A percentile compares a stretch with the other conserved stretches of the same genome.
phyloP scores from a whole-genome alignment of 2,329 filamentous ascomycete species.

The Xylariales sp. region DNA sequence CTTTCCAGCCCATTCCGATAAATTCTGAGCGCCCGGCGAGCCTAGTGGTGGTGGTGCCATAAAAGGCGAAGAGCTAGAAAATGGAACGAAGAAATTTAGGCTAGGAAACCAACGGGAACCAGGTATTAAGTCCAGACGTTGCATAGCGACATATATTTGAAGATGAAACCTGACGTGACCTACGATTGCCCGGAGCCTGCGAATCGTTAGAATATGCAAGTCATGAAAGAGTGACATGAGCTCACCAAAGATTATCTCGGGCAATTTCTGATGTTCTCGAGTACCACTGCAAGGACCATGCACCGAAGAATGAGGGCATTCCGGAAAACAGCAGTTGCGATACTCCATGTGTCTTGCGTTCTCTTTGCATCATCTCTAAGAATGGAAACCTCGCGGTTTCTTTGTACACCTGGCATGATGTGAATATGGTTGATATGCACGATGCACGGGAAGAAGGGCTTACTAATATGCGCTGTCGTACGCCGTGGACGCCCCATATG shows the following conservation, averaged over 20 bases:
- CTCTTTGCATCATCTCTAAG: constrained; percentile 55
- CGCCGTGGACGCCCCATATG: constrained; percentile 64
- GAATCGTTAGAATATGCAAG: constrained; percentile 30
- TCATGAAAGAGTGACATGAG: neutral
- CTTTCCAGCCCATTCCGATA: constrained; percentile 58
- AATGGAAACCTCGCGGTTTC: constrained; percentile 63
- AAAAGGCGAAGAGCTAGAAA: constrained; percentile 63
- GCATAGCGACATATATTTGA: constrained; percentile 64
- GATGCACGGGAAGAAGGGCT: constrained; percentile 27
- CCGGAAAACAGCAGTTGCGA: constrained; percentile 53
- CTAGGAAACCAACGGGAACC: constrained; percentile 57
- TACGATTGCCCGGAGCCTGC: constrained; percentile 44
- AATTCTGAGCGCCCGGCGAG: constrained; percentile 53
- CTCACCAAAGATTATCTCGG: constrained; percentile 46
- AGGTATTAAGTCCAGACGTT: constrained; percentile 62
- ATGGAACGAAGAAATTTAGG: constrained; percentile 65
- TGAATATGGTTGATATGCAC: constrained; percentile 23
- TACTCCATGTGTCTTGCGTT: constrained; percentile 51
- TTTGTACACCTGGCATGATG: constrained; percentile 60
- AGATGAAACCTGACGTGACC: constrained; percentile 62
- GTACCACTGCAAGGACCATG: constrained; percentile 49
- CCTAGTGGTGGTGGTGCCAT: constrained; percentile 57
- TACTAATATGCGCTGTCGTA: constrained; percentile 67
- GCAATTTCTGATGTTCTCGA: constrained; percentile 39
- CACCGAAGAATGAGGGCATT: constrained; percentile 54